Evolutionary conservation across 192 early-diverging fungal species (phyloP).

Genomic region (Glomus cerebriforme): DNA sequence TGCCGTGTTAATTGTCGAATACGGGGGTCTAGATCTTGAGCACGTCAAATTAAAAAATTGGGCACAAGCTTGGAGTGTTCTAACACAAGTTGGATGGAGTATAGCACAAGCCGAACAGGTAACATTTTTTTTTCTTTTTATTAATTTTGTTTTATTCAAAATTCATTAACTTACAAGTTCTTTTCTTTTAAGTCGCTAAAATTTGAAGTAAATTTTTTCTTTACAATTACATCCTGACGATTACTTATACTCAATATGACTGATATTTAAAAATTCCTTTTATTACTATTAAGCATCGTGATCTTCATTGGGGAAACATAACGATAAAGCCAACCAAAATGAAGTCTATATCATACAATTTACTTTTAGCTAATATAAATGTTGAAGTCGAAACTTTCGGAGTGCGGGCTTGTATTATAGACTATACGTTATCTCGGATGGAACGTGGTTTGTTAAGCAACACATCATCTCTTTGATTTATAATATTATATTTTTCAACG

Average conservation of each 20-base stretch:
- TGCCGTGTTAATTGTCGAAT: slow-evolving; percentile 68
- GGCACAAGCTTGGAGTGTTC: slow-evolving; percentile 64
- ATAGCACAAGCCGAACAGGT: slow-evolving; percentile 59
- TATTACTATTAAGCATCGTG: slow-evolving; percentile 59
- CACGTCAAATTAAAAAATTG: slow-evolving; percentile 55
- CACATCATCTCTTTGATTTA: neutral
- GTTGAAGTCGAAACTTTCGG: slow-evolving; percentile 57
- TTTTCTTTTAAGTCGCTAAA: neutral
- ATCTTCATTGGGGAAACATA: slow-evolving; percentile 77
- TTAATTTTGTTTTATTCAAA: too few species aligned
- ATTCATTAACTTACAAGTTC: neutral
- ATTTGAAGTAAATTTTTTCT: slow-evolving; percentile 31
- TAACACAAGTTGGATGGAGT: slow-evolving; percentile 66
- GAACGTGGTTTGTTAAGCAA: slow-evolving; percentile 38
- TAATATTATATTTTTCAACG: neutral
- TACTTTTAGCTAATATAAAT: slow-evolving; percentile 19
- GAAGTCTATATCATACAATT: slow-evolving; percentile 5
- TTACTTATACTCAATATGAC: neutral
- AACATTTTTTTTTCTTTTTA: neutral
- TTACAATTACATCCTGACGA: neutral
- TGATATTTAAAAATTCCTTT: neutral
- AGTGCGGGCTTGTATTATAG: slow-evolving; percentile 67
- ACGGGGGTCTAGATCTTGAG: slow-evolving; percentile 78
- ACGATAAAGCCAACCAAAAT: slow-evolving; percentile 48
- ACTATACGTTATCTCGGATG: slow-evolving; percentile 71